phyloP scores from a whole-genome alignment of 2,329 filamentous ascomycete species.

The Sarocladium oryzae region DNA sequence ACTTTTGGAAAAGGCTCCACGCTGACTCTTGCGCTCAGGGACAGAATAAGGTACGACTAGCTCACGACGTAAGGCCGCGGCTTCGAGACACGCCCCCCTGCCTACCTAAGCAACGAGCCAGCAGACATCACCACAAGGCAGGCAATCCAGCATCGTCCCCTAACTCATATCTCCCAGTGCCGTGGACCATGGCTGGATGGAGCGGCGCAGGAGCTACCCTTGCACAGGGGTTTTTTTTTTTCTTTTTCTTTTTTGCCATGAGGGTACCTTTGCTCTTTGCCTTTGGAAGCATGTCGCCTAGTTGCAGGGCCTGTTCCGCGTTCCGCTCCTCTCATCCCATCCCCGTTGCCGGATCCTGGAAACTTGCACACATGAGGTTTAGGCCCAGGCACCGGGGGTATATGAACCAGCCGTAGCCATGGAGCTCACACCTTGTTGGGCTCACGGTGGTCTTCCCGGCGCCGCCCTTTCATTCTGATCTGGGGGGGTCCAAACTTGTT shows the following conservation, averaged over 20 bases:
- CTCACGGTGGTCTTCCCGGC: neutral
- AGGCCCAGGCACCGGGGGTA: slow-evolving; percentile 7
- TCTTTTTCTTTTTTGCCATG: no score
- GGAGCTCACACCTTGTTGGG: slow-evolving; percentile 4
- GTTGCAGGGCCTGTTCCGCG: no score
- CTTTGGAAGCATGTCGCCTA: no score
- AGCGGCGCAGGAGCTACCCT: neutral
- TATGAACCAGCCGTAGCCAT: neutral
- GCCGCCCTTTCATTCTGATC: slow-evolving; percentile 3
- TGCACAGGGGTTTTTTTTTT: neutral
- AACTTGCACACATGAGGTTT: slow-evolving; percentile 4
- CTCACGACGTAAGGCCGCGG: neutral
- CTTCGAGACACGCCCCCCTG: neutral
- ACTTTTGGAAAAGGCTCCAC: slow-evolving; percentile 6
- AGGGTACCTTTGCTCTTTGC: slow-evolving; percentile 6
- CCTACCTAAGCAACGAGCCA: neutral
- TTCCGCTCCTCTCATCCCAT: slow-evolving; percentile 4
- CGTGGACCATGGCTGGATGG: neutral
- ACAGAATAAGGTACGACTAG: slow-evolving; percentile 5
- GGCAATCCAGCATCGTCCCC: neutral
- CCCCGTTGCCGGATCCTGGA: neutral
- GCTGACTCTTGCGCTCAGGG: slow-evolving; percentile 7
- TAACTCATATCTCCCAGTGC: neutral
- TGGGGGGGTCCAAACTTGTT: slow-evolving; percentile 4
- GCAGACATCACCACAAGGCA: neutral